Evolutionary conservation across 805 yeast genomes (phyloP).

Genomic region (Candida cerambycidarum): DNA sequence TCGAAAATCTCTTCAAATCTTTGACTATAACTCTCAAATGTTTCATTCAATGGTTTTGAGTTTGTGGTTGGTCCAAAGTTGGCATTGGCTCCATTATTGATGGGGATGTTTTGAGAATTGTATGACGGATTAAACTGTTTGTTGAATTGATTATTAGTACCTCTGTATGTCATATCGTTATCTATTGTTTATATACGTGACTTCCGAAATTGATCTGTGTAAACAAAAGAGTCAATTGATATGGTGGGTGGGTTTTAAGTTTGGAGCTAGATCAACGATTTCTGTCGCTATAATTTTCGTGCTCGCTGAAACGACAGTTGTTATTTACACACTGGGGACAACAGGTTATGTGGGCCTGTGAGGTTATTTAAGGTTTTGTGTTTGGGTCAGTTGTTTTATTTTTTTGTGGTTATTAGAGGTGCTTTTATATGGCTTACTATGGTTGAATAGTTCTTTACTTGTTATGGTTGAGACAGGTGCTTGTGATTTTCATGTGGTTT

Average conservation of each 20-base stretch:
- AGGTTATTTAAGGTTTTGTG: no score
- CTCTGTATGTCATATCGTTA: constrained; percentile 42
- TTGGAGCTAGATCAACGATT: constrained; percentile 2
- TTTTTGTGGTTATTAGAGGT: no score
- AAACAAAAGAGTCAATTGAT: neutral
- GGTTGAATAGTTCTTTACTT: no score
- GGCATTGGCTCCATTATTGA: constrained; percentile 15
- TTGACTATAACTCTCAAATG: constrained; percentile 52
- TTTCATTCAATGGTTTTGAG: constrained; percentile 28
- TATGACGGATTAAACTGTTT: constrained; percentile 29
- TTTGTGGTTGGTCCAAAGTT: constrained; percentile 29
- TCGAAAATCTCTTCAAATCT: constrained; percentile 56
- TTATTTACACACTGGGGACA: constrained; percentile 3
- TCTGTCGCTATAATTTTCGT: constrained; percentile 1
- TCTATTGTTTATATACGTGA: no score
- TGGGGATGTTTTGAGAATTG: constrained; percentile 8
- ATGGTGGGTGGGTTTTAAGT: neutral
- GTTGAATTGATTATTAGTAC: constrained; percentile 41
- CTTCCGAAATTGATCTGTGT: no score
- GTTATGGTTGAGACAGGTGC: no score
- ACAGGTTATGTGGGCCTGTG: no score
- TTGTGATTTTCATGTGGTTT: no score
- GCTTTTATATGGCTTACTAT: no score
- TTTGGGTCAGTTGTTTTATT: no score
- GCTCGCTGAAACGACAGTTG: constrained; percentile 7